Evolutionary conservation across 371 early-diverging fungal genomes (phyloP).

Genomic region (Lichtheimia hyalospora): DNA sequence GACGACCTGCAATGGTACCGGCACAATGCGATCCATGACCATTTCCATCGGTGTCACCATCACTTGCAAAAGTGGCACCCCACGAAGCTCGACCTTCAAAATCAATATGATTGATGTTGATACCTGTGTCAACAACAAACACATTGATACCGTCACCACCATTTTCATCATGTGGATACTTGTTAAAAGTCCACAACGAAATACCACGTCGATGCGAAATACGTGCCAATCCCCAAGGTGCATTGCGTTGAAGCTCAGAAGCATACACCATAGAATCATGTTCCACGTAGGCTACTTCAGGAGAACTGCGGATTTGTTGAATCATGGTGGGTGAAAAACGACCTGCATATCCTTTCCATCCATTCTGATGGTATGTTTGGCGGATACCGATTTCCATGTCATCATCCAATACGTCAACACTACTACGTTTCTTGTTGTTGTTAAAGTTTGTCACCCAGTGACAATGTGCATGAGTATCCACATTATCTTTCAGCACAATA

Average conservation of each 20-base stretch:
- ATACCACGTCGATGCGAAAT: constrained; percentile 72
- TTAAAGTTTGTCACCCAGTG: constrained; percentile 26
- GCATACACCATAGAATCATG: constrained; percentile 64
- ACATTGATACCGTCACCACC: constrained; percentile 82
- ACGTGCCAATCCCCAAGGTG: constrained; percentile 91
- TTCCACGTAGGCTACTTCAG: constrained; percentile 73
- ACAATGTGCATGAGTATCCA: constrained; percentile 30
- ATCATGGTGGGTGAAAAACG: constrained; percentile 66
- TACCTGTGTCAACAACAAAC: constrained; percentile 90
- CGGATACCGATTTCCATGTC: constrained; percentile 51
- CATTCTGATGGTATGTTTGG: constrained; percentile 73
- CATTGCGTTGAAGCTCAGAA: constrained; percentile 60
- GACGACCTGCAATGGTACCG: constrained; percentile 87
- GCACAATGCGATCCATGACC: constrained; percentile 93
- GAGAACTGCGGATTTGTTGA: constrained; percentile 65
- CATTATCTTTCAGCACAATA: constrained; percentile 76
- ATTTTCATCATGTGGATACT: constrained; percentile 69
- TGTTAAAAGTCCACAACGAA: constrained; percentile 61
- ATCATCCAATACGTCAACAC: constrained; percentile 20
- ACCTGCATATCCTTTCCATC: constrained; percentile 82
- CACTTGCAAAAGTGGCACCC: constrained; percentile 74
- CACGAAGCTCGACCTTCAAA: constrained; percentile 84
- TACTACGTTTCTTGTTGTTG: constrained; percentile 8
- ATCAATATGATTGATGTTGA: constrained; percentile 78
- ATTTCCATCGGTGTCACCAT: constrained; percentile 74